phyloP scores from a whole-genome alignment of 768 basidiomycete species.

The Panellus pusillus region DNA sequence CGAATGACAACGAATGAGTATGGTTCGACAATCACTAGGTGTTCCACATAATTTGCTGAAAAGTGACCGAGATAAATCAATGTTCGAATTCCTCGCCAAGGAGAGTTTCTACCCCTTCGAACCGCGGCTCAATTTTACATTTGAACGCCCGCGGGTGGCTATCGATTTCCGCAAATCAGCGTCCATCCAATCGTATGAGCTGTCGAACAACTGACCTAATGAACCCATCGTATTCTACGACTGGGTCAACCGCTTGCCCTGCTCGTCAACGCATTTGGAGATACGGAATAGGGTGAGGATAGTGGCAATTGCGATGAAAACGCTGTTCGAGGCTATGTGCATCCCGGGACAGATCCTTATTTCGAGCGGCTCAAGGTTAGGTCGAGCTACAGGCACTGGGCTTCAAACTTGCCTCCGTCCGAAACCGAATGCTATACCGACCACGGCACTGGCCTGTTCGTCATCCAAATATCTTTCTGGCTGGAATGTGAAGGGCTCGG shows the following conservation, averaged over 20 bases:
- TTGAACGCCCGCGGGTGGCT: no score
- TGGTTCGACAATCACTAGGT: no score
- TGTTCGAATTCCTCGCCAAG: no score
- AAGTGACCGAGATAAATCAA: no score
- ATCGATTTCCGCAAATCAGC: no score
- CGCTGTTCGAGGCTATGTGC: conserved; percentile 18
- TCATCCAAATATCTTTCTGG: conserved; percentile 28
- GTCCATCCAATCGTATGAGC: no score
- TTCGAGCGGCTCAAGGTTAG: no score
- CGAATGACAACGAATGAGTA: no score
- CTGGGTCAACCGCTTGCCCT: neutral
- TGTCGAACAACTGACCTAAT: neutral
- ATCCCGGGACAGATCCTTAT: conserved; percentile 26
- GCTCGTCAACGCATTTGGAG: conserved; percentile 8
- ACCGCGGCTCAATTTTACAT: no score
- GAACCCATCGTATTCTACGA: conserved; percentile 8
- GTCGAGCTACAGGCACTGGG: no score
- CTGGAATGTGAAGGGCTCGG: conserved; percentile 26
- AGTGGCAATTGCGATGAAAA: conserved; percentile 24
- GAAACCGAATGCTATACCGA: conserved; percentile 13
- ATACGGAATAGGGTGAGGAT: conserved; percentile 19
- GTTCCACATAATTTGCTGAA: no score
- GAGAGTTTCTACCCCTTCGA: no score
- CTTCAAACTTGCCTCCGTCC: conserved; percentile 20
- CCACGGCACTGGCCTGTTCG: conserved; percentile 15